Conservation (phyloP, 768 basidiomycete genomes). For the Pholiota microspora region DNA sequence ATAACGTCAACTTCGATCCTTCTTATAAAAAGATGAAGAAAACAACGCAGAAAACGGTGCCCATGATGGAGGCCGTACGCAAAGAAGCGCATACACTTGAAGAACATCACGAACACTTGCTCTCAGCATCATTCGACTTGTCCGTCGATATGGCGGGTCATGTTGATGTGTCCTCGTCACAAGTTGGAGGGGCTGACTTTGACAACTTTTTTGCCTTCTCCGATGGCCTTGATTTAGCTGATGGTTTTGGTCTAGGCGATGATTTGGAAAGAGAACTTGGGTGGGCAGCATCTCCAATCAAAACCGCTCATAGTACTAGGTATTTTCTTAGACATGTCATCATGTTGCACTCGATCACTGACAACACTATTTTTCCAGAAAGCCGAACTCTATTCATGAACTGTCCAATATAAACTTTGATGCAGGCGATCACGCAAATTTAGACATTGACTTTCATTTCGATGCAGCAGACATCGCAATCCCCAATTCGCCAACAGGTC, state of each 20-base stretch:
- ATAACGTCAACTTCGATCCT: conserved; percentile 53
- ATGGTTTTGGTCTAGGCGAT: conserved; percentile 56
- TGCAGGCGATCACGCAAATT: conserved; percentile 3
- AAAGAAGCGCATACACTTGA: conserved; percentile 62
- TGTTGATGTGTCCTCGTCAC: conserved; percentile 53
- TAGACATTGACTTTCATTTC: conserved; percentile 14
- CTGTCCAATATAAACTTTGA: conserved; percentile 28
- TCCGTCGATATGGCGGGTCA: conserved; percentile 37
- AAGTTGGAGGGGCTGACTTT: conserved; percentile 44
- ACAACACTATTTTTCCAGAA: neutral
- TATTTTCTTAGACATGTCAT: neutral
- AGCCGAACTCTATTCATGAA: neutral
- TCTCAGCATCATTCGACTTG: conserved; percentile 64
- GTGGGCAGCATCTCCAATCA: conserved; percentile 48
- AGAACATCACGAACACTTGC: conserved; percentile 66
- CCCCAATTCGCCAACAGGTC: neutral
- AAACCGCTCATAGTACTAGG: conserved; percentile 19
- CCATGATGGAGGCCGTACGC: conserved; percentile 42
- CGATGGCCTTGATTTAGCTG: conserved; percentile 58
- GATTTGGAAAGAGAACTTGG: conserved; percentile 77
- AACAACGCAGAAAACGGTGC: conserved; percentile 24
- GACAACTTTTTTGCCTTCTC: conserved; percentile 51
- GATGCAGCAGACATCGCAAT: neutral
- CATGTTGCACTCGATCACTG: neutral
- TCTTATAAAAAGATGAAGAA: conserved; percentile 13